Conservation (phyloP, 805 yeast genomes). For the Metschnikowia kofuensis region DNA sequence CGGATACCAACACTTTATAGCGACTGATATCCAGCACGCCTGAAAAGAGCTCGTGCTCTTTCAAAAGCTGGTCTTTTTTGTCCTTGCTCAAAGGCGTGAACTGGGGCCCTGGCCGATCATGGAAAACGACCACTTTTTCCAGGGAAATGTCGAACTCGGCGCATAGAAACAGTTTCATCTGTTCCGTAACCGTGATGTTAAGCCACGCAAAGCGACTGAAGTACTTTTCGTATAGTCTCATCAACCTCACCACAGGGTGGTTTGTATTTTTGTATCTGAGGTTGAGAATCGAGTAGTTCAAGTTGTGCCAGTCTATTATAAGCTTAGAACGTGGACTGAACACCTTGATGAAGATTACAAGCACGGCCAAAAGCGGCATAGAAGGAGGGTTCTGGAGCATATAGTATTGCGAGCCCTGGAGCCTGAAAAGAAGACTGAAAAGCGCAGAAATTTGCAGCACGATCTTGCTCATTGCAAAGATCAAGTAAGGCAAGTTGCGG, state of each 20-base stretch:
- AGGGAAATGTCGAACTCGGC: constrained; percentile 50
- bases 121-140: constrained; percentile 56
- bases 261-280: constrained; percentile 51
- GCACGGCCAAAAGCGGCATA: constrained; percentile 72
- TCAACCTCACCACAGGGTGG: constrained; percentile 61
- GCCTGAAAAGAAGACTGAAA: constrained; percentile 44
- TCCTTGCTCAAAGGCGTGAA: constrained; percentile 49
- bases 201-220: constrained; percentile 65
- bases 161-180: constrained; percentile 62
- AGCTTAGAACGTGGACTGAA: constrained; percentile 55
- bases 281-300: constrained; percentile 80
- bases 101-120: constrained; percentile 79
- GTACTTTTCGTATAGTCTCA: constrained; percentile 59
- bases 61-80: constrained; percentile 29
- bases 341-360: constrained; percentile 50
- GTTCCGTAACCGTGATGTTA: constrained; percentile 76
- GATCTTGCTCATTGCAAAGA: constrained; percentile 61
- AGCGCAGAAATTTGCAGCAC: constrained; percentile 51
- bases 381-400: constrained; percentile 92
- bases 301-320: constrained; percentile 94
- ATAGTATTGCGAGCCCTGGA: constrained; percentile 64
- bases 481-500: constrained; percentile 46
- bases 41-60: constrained; percentile 26
- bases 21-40: constrained; percentile 21
- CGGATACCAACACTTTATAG: constrained; percentile 72